Evolutionary conservation across 2,329 filamentous ascomycete species (phyloP), one percentile per base, ranked within the genome.

Genomic region (Rosellinia necatrix): DNA sequence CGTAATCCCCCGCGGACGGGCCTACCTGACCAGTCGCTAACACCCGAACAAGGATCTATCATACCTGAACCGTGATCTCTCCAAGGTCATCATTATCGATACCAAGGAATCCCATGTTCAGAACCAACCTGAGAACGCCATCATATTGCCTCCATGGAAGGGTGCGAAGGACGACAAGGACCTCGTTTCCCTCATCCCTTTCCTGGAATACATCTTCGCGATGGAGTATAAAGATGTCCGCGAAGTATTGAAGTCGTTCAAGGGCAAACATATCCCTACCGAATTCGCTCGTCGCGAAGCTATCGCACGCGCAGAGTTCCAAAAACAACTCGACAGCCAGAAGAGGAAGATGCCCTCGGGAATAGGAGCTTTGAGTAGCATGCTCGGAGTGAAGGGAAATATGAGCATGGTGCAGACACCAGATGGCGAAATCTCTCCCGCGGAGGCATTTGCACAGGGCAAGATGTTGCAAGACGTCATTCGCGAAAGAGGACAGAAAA

Each of bases 381-480:
- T 90, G 50, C 79, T 97, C 5, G 93, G 93, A 19, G 80, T 97
- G 62, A 94, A 93, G 72, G 79, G 77, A 66, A 83, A 81, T 65
- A 84, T 86, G 81, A 86, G 76, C 70, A 79, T 83, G 68, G 83
- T 82, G 76, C 80, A 83, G 53, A 70, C 75, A 1, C 75, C 76
- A 2, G 86, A 89, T 44, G 87, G 90, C 46, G 88, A 92, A 70
- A 81, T 84, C 61, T 86, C 82, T 64, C 81, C 89, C 1, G 81
- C 82, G 2, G 91, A 96, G 71, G 91, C 90, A 10, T 84, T 94
- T 59, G 87, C 89, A 2, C 87, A 96, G 74, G 94, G 93, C 67
- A 99, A 97, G 83, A 97, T 97, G 91, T 79, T 97, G 64, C 92
- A 92, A 75, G 94, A 99, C 70, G 87, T 96, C 73, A 92, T 94